phyloP scores from a whole-genome alignment of 1,284 basidiomycete species.

The Cerioporus squamosus region DNA sequence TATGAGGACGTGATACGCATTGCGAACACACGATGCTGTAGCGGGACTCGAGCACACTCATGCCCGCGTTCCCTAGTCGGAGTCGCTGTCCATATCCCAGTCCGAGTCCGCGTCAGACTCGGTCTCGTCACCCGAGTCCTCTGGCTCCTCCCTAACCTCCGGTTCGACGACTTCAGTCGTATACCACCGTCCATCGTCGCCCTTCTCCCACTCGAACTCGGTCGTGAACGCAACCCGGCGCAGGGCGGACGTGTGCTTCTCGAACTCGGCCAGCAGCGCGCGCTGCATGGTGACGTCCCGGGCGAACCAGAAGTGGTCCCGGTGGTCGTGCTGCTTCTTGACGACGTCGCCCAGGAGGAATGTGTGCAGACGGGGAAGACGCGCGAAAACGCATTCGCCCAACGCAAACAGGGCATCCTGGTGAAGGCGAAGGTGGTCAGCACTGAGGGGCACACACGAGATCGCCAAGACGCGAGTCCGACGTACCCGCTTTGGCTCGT shows the following conservation, averaged over 20 bases:
- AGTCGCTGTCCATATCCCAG: too few relatives aligned
- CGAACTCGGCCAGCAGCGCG: constrained; percentile 4
- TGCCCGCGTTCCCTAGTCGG: too few relatives aligned
- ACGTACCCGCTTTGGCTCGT: not conserved
- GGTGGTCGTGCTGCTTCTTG: not conserved
- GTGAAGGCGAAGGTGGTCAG: not conserved
- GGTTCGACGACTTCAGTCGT: not conserved
- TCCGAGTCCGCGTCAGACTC: not conserved
- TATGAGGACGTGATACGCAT: too few relatives aligned
- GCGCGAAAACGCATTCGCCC: not conserved
- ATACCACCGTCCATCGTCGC: constrained; percentile 8
- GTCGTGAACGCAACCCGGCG: constrained; percentile 15
- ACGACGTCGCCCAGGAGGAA: constrained; percentile 4
- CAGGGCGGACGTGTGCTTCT: not conserved
- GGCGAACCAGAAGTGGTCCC: constrained; percentile 5
- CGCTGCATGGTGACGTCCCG: constrained; percentile 11
- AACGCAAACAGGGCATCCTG: not conserved
- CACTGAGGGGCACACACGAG: not conserved
- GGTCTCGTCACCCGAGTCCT: not conserved
- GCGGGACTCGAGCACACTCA: too few relatives aligned
- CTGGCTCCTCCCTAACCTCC: not conserved
- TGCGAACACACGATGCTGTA: too few relatives aligned
- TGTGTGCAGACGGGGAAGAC: constrained; percentile 5
- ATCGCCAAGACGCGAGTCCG: not conserved
- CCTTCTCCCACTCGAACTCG: constrained; percentile 17